Conservation (phyloP, 73 alveolate species). For the Breviolum minutum region DNA sequence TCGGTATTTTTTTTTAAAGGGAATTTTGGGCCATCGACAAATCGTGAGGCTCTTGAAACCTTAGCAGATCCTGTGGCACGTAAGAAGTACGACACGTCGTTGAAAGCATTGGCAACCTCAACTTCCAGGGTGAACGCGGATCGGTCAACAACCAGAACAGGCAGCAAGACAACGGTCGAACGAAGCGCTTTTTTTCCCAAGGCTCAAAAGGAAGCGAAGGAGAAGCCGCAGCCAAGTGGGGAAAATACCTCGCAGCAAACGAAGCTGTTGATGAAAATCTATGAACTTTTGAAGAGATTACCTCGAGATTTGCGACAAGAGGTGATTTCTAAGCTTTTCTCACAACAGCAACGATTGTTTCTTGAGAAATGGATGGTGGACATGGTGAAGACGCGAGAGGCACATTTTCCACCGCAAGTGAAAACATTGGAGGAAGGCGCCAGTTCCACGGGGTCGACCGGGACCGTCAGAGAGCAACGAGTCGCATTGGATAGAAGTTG, state of each 20-base stretch:
- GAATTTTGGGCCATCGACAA: too few relatives aligned
- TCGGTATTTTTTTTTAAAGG: too few relatives aligned
- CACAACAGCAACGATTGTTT: neutral
- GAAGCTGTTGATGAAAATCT: neutral
- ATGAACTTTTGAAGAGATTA: neutral
- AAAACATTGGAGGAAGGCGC: neutral
- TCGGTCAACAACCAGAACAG: neutral
- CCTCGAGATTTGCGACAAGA: neutral
- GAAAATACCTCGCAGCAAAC: neutral
- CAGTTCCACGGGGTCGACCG: neutral
- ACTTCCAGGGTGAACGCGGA: neutral
- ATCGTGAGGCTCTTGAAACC: neutral
- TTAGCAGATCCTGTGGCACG: neutral
- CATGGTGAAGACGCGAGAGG: neutral
- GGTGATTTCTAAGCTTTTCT: neutral
- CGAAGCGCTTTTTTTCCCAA: too few relatives aligned
- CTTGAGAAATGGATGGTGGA: constrained; percentile 29
- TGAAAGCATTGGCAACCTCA: neutral
- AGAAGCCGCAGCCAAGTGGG: too few relatives aligned
- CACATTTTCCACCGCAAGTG: neutral
- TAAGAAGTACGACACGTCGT: neutral
- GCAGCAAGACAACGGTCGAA: too few relatives aligned
- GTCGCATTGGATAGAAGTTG: neutral
- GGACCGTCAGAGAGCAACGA: neutral
- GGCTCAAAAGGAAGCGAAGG: too few relatives aligned